Conservation (phyloP, 2,329 filamentous ascomycete species). For the Sordariomycetes sp. region DNA sequence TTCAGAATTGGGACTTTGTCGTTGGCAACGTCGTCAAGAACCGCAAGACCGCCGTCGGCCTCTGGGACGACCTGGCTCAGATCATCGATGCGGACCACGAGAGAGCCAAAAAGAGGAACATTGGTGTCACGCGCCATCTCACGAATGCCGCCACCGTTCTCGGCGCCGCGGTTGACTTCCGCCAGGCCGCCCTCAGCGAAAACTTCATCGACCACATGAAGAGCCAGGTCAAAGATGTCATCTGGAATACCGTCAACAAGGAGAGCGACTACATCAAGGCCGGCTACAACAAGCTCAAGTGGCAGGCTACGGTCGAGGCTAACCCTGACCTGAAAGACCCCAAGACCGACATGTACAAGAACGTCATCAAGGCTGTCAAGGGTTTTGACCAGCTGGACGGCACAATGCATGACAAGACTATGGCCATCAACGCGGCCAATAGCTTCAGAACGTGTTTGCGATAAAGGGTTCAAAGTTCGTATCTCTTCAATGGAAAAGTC, state of each 20-base stretch:
- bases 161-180: neutral
- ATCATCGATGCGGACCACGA: neutral
- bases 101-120: neutral
- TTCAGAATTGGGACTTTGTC: neutral
- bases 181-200: neutral
- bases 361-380: neutral
- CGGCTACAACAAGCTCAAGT: neutral
- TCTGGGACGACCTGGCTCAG: neutral
- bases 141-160: neutral
- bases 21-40: neutral
- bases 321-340: neutral
- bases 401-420: neutral
- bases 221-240: neutral
- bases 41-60: neutral
- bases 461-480: too few species aligned
- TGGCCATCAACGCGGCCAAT: neutral
- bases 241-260: neutral
- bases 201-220: neutral
- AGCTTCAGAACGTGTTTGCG: neutral
- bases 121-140: neutral
- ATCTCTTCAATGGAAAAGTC: too few species aligned
- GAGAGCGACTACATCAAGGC: neutral
- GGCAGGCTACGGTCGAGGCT: neutral
- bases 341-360: neutral
- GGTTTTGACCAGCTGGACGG: neutral